These are phyloP conservation scores for Leccinum longicurvipes DNA, from an alignment of 768 basidiomycete genomes.

Conservation along the genomic window DNA sequence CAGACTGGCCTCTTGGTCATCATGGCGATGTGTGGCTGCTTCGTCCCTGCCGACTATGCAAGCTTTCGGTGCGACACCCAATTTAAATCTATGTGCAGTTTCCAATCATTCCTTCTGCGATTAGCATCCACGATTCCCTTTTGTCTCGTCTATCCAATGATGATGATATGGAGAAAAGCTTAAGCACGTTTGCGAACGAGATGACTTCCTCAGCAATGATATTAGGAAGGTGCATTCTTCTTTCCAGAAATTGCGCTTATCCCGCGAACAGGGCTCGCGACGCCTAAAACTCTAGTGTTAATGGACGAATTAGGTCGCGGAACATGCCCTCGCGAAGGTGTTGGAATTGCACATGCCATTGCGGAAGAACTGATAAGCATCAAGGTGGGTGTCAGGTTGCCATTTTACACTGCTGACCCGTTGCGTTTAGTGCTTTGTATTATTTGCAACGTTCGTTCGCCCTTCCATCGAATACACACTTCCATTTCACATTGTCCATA, in stretches of 20 bases:
- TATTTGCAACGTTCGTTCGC: slow-evolving; percentile 78
- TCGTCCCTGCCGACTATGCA: slow-evolving; percentile 91
- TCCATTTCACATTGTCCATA: slow-evolving; percentile 24
- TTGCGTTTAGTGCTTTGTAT: slow-evolving; percentile 64
- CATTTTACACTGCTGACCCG: not conserved
- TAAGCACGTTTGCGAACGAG: slow-evolving; percentile 95
- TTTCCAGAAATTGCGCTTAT: not conserved
- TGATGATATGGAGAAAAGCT: slow-evolving; percentile 82
- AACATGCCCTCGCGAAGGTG: slow-evolving; percentile 78
- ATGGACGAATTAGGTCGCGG: slow-evolving; percentile 95
- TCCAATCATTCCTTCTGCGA: not conserved
- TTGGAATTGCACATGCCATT: slow-evolving; percentile 82
- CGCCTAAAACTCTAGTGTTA: slow-evolving; percentile 67
- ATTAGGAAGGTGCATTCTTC: slow-evolving; percentile 46
- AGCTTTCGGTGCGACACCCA: slow-evolving; percentile 61
- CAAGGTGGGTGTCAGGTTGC: slow-evolving; percentile 47
- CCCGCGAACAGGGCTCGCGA: slow-evolving; percentile 55
- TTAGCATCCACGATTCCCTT: slow-evolving; percentile 76
- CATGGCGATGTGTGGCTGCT: slow-evolving; percentile 89
- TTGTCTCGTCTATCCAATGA: slow-evolving; percentile 91
- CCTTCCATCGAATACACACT: not conserved
- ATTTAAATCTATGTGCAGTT: not conserved
- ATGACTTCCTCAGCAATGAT: slow-evolving; percentile 94
- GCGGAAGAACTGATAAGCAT: slow-evolving; percentile 70
- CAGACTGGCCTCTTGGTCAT: slow-evolving; percentile 81